Percentiles rank a stretch among this genome's conserved stretches.
Evolutionary conservation across 768 basidiomycete genomes (phyloP).

Genomic region (Boletus speciosus): DNA sequence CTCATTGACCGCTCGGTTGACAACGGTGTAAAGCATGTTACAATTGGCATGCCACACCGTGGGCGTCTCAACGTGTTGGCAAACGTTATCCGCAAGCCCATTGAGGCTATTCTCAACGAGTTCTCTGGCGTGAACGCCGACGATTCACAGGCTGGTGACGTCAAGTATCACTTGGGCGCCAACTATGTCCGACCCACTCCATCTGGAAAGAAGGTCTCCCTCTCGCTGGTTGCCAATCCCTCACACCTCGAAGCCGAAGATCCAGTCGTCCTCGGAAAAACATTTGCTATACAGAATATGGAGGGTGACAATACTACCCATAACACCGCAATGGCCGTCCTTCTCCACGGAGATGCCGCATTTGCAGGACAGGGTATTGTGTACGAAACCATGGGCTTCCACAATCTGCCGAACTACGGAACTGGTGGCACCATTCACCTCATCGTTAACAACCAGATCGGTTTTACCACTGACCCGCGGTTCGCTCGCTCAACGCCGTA

Average conservation of each 20-base stretch:
- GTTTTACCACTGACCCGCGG: slow-evolving; percentile 98
- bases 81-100: slow-evolving; percentile 97
- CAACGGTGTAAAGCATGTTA: slow-evolving; percentile 90
- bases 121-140: slow-evolving; percentile 76
- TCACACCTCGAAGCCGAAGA: slow-evolving; percentile 98
- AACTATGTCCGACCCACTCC: slow-evolving; percentile 99
- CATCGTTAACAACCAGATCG: slow-evolving; percentile 99
- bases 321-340: slow-evolving; percentile 87
- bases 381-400: slow-evolving; percentile 99
- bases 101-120: slow-evolving; percentile 97
- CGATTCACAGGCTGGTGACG: slow-evolving; percentile 88
- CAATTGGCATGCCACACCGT: slow-evolving; percentile 99
- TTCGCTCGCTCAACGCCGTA: slow-evolving; percentile 98
- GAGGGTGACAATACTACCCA: slow-evolving; percentile 81
- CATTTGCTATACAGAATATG: slow-evolving; percentile 93
- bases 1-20: slow-evolving; percentile 98
- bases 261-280: slow-evolving; percentile 98
- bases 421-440: slow-evolving; percentile 98
- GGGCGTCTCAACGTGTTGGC: slow-evolving; percentile 96
- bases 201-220: slow-evolving; percentile 94
- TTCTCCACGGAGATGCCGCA: slow-evolving; percentile 97
- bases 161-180: slow-evolving; percentile 98
- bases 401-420: slow-evolving; percentile 91
- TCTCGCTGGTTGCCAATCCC: slow-evolving; percentile 97
- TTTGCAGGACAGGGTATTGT: slow-evolving; percentile 98